Base-by-base conservation (phyloP, 352 stramenopile species). In the Globisporangium spiculum region DNA sequence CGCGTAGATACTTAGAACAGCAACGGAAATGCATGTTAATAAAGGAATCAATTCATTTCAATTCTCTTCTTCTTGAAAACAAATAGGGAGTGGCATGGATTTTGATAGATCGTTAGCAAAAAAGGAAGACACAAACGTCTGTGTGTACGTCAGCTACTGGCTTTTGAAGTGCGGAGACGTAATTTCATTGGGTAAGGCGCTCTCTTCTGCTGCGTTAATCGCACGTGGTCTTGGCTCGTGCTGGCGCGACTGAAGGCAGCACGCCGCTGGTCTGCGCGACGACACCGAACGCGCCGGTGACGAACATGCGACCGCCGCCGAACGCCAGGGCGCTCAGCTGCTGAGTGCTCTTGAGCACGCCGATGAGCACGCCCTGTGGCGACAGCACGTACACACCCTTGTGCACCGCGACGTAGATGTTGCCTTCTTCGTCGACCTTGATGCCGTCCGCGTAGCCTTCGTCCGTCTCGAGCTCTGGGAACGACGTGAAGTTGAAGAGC, bases 401-500 rank as follows among this genome's bases (percentile, higher is more conserved):
- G 77, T 89, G 78, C 63, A 81, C 82, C 1, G 81, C 84, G 4
- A 92, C 83, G 63, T 94, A 94, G 26, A 94, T 78, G 70, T 85
- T 90, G 61, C 86, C 86, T 10, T 86, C 75, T 55, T 81, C 72
- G 60, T 94, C 86, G 20, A 89, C 83, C 73, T 91, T 90, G 68
- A 94, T 85, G 60, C 84, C 83, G 62, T 88, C 86, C 1, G 84
- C 84, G 48, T 79, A 86, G n/a, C 85, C 83, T 9, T 79, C 68
- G 38, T 74, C 71, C 1, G 80, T 91, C 70, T 89, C 66, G 16
- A 91, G 77, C 59, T 91, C 83, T 0, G 84, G 80, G 66, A 86
- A 72, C n/a, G 76, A 65, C 36, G 83, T 89, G 64, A 94, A 91
- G 73, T 94, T 91, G 56, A 92, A 94, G 67, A 94, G 88, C 20